Base-by-base conservation (phyloP, 2,329 filamentous ascomycete species). In the Fusarium buxicola region DNA sequence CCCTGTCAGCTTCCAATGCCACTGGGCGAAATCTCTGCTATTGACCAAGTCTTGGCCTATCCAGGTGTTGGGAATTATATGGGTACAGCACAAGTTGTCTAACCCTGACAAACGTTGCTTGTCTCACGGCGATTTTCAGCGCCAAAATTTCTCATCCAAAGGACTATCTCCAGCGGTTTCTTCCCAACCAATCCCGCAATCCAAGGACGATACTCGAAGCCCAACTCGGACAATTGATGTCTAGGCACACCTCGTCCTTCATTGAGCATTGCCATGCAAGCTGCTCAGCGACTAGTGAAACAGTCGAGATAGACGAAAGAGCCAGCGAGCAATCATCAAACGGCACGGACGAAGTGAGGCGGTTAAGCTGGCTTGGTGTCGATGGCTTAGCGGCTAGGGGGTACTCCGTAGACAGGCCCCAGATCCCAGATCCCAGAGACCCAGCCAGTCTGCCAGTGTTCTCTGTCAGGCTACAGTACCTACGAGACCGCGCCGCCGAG, bases 401-500 rank as follows among this genome's bases (percentile, higher is more conserved):
- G n/a, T n/a, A n/a, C n/a, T n/a, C n/a, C n/a, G n/a, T n/a, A n/a
- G 47, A 45, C 46, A 21, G 21, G 55, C 58, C 61, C 63, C 54
- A 32, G 56, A 61, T 55, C 54, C 55, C 28, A 62, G 55, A 62
- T 56, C 65, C 62, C 54, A 69, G 60, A 49, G 57, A 52, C 62
- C 56, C 56, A 65, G 50, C n/a, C n/a, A n/a, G n/a, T n/a, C n/a
- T n/a, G n/a, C n/a, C n/a, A n/a, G n/a, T n/a, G n/a, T 46, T 55
- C 63, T 58, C 38, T 56, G 58, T 64, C 60, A 65, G 58, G 55
- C 61, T 63, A 65, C 18, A 8, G 12, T 8, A 15, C 51, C 64
- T 56, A 59, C 58, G 56, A 65, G 63, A 67, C 53, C 59, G 68
- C 64, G 64, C 54, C 64, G 68, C 68, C 68, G 58, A 70, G 66